Conservation (phyloP, 768 basidiomycete species). For the Tulasnella sp. region DNA sequence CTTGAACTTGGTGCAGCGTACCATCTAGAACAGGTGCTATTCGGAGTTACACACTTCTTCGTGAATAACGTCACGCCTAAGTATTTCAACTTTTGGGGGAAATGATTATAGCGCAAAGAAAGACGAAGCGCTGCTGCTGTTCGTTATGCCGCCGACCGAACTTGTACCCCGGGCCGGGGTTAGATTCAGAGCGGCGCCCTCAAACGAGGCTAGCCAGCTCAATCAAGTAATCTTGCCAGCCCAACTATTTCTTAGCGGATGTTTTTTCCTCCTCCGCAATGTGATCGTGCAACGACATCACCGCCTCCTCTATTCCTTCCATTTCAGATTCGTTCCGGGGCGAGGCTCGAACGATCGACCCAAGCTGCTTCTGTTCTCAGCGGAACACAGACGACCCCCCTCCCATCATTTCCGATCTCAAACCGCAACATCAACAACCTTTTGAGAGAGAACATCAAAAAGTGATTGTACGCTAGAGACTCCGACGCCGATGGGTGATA, state of each 20-base stretch:
- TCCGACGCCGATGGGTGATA: conserved; percentile 1
- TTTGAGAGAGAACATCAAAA: too few relatives aligned
- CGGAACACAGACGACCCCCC: not conserved
- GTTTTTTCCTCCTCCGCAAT: not conserved
- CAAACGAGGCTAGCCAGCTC: too few relatives aligned
- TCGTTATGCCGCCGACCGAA: not conserved
- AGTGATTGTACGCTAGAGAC: not conserved
- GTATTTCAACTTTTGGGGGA: not conserved
- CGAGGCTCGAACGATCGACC: not conserved
- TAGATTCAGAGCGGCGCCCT: too few relatives aligned
- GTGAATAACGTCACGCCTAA: not conserved
- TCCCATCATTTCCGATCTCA: not conserved
- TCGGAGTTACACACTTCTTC: not conserved
- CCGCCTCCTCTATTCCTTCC: not conserved
- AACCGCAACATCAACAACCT: too few relatives aligned
- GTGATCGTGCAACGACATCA: not conserved
- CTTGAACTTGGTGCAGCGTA: not conserved
- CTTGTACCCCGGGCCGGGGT: too few relatives aligned
- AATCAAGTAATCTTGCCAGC: too few relatives aligned
- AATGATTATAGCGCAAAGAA: not conserved
- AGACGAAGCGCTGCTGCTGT: not conserved
- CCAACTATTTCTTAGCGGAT: too few relatives aligned
- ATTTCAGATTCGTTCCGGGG: not conserved
- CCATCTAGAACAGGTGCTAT: not conserved
- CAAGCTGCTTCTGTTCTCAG: not conserved